Percentiles rank a stretch among this genome's conserved stretches.
Conservation (phyloP, 495 filamentous ascomycete species). For the Polyplosphaeria fusca region DNA sequence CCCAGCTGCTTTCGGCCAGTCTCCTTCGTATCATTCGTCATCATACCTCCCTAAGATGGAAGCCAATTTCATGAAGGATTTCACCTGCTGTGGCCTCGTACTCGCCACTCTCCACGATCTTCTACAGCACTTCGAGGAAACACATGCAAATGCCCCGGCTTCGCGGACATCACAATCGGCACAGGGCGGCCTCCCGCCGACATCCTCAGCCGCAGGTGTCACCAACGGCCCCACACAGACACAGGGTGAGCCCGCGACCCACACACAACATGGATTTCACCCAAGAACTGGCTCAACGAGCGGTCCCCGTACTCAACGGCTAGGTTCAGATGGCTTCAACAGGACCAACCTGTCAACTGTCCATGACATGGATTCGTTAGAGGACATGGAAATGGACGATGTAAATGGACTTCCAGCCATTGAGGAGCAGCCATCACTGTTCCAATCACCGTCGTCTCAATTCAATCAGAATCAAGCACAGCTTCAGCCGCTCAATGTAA, state of each 20-base stretch:
- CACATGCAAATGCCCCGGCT: slow-evolving; percentile 69
- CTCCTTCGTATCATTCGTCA: slow-evolving; percentile 93
- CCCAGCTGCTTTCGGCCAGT: slow-evolving; percentile 75
- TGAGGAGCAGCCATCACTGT: slow-evolving; percentile 51
- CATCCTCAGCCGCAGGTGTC: slow-evolving; percentile 43
- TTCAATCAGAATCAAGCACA: slow-evolving; percentile 67
- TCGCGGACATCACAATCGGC: slow-evolving; percentile 52
- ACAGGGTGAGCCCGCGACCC: slow-evolving; percentile 44
- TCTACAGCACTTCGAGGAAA: slow-evolving; percentile 92
- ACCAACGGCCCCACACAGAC: slow-evolving; percentile 26
- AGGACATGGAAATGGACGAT: slow-evolving; percentile 97
- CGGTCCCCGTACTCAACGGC: slow-evolving; percentile 22
- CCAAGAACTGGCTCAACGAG: slow-evolving; percentile 11
- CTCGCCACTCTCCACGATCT: slow-evolving; percentile 90
- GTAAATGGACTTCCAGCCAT: slow-evolving; percentile 48
- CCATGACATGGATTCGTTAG: slow-evolving; percentile 80
- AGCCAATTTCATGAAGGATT: slow-evolving; percentile 94
- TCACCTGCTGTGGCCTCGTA: slow-evolving; percentile 84
- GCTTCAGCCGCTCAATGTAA: slow-evolving; percentile 68
- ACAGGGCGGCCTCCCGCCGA: slow-evolving; percentile 46
- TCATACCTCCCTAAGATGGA: slow-evolving; percentile 97
- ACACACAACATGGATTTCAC: slow-evolving; percentile 32
- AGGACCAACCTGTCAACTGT: slow-evolving; percentile 42
- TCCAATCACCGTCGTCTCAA: slow-evolving; percentile 54
- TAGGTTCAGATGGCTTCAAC: slow-evolving; percentile 36